Conservation (phyloP, 192 early-diverging fungal species). For the Podila epigama region DNA sequence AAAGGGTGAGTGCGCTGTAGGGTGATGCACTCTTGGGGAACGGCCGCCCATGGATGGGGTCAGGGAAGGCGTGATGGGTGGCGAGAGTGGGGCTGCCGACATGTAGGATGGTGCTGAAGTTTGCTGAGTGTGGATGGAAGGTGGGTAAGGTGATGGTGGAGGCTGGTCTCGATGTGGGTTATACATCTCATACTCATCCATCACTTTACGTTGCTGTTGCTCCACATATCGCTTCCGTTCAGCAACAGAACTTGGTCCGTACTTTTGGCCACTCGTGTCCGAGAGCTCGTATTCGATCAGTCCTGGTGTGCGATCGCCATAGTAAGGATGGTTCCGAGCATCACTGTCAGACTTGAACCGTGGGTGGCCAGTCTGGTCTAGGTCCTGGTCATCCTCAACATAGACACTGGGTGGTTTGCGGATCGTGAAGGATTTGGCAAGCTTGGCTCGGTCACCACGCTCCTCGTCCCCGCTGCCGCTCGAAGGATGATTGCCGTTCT, state of each 20-base stretch:
- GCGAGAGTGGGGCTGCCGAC: neutral
- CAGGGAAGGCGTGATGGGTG: slow-evolving; percentile 36
- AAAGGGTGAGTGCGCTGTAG: slow-evolving; percentile 13
- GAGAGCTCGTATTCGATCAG: slow-evolving; percentile 44
- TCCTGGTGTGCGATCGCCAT: slow-evolving; percentile 27
- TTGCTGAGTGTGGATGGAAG: too few relatives aligned
- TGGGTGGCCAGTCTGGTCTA: slow-evolving; percentile 44
- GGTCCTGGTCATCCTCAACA: slow-evolving; percentile 35
- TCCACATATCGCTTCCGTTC: slow-evolving; percentile 49
- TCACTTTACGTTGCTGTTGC: slow-evolving; percentile 45
- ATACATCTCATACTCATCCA: slow-evolving; percentile 50
- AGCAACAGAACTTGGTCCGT: slow-evolving; percentile 23
- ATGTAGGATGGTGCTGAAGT: slow-evolving; percentile 32
- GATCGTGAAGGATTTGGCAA: slow-evolving; percentile 47
- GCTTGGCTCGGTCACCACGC: slow-evolving; percentile 27
- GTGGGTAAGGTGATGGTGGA: slow-evolving; percentile 31
- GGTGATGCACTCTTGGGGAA: slow-evolving; percentile 24
- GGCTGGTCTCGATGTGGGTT: slow-evolving; percentile 34
- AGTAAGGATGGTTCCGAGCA: slow-evolving; percentile 43
- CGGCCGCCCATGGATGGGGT: slow-evolving; percentile 46
- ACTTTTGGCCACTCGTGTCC: slow-evolving; percentile 38
- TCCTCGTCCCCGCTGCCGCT: slow-evolving; percentile 13
- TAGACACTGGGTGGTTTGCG: slow-evolving; percentile 36
- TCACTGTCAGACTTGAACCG: slow-evolving; percentile 36
- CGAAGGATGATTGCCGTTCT: neutral